phyloP scores from a whole-genome alignment of 495 filamentous ascomycete species.

The Cercophora samala region DNA sequence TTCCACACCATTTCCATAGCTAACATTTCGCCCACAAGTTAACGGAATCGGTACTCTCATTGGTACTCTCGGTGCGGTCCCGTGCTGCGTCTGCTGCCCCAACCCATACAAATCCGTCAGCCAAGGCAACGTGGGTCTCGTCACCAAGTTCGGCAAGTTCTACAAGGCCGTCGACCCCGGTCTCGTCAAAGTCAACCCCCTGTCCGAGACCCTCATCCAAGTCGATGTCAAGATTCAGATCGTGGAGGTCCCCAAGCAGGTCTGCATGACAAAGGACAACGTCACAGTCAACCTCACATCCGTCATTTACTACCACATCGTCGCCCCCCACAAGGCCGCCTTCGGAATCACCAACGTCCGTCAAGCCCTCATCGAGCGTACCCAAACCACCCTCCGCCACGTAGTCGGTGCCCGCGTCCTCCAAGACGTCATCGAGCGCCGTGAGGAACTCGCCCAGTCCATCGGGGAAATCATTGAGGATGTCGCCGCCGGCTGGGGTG shows the following conservation, averaged over 20 bases:
- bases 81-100: slow-evolving; percentile 87
- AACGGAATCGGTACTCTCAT: slow-evolving; percentile 71
- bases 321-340: slow-evolving; percentile 90
- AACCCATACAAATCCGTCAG: slow-evolving; percentile 95
- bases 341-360: slow-evolving; percentile 95
- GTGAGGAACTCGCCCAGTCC: slow-evolving; percentile 90
- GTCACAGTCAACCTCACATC: slow-evolving; percentile 89
- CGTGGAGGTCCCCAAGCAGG: slow-evolving; percentile 90
- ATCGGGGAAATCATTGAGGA: slow-evolving; percentile 98
- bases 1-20: slow-evolving; percentile 5
- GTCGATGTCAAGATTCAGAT: slow-evolving; percentile 99
- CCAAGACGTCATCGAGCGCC: slow-evolving; percentile 98
- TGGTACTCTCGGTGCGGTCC: slow-evolving; percentile 81
- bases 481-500: slow-evolving; percentile 90
- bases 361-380: slow-evolving; percentile 93
- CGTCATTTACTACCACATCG: slow-evolving; percentile 99
- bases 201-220: slow-evolving; percentile 82
- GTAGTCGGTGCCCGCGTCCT: slow-evolving; percentile 94
- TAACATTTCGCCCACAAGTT: slow-evolving; percentile 44
- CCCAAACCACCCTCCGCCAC: slow-evolving; percentile 95
- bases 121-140: slow-evolving; percentile 90
- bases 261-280: slow-evolving; percentile 99
- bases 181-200: slow-evolving; percentile 96
- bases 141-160: slow-evolving; percentile 95
- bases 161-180: slow-evolving; percentile 95